A percentile compares a stretch with the other conserved stretches of the same genome.
Conservation (phyloP, 768 basidiomycete genomes). For the Leccinum boreale region DNA sequence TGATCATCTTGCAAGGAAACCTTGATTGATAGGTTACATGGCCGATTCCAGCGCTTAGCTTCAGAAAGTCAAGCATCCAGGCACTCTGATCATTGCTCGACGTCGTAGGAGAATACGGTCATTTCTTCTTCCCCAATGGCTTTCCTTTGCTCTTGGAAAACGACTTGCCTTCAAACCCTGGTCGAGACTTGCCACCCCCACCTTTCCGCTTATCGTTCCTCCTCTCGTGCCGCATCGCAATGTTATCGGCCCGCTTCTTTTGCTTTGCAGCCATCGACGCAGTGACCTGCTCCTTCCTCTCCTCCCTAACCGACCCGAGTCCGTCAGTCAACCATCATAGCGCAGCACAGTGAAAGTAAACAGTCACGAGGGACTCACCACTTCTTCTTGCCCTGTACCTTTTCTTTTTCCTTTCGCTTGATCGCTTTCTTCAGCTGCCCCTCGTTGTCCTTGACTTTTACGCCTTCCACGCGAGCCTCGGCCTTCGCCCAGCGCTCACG, state of each 20-base stretch:
- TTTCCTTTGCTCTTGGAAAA: conserved; percentile 57
- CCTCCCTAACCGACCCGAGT: conserved; percentile 54
- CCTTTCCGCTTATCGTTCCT: conserved; percentile 58
- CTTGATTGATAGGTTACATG: no score
- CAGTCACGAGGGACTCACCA: conserved; percentile 53
- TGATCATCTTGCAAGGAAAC: no score
- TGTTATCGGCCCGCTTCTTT: conserved; percentile 90
- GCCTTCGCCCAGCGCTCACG: conserved; percentile 90
- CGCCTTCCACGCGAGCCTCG: conserved; percentile 80
- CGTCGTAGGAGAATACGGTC: background rate
- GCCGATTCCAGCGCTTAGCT: no score
- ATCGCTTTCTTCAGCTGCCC: conserved; percentile 83
- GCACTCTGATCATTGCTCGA: background rate
- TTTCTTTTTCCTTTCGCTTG: conserved; percentile 91
- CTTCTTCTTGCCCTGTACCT: conserved; percentile 74
- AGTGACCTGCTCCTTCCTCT: conserved; percentile 75
- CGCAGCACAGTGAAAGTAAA: background rate
- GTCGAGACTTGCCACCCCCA: conserved; percentile 60
- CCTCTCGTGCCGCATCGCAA: conserved; percentile 80
- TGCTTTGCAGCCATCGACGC: conserved; percentile 79
- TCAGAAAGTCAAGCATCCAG: background rate
- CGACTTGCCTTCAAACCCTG: conserved; percentile 85
- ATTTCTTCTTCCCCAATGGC: conserved; percentile 20
- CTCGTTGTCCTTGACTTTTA: conserved; percentile 90
- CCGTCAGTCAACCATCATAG: background rate